Evolutionary conservation across 1,284 basidiomycete genomes (phyloP).

Genomic region (Marasmius sp.): DNA sequence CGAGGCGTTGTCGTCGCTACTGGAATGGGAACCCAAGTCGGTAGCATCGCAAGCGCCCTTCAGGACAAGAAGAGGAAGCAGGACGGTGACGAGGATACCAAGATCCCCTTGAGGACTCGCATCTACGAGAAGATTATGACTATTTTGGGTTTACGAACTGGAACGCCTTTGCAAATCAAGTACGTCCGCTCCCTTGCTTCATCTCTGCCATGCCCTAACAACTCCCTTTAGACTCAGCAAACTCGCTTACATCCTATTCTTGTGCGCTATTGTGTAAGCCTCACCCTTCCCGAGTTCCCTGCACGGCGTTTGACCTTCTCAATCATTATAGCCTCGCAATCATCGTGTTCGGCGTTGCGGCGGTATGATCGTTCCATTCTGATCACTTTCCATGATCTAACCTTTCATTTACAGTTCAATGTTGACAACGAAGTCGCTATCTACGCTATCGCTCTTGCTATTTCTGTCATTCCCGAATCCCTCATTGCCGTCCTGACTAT

Average conservation of each 20-base stretch:
- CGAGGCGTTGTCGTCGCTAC: constrained; percentile 58
- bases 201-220: not conserved
- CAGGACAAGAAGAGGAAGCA: constrained; percentile 16
- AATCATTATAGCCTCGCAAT: constrained; percentile 31
- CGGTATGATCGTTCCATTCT: not conserved
- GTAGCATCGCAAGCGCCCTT: constrained; percentile 49
- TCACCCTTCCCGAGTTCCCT: not conserved
- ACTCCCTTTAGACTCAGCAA: constrained; percentile 32
- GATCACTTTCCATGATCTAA: not conserved
- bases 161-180: constrained; percentile 65
- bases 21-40: constrained; percentile 67
- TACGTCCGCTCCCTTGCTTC: not conserved
- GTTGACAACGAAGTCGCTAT: constrained; percentile 44
- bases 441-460: constrained; percentile 43
- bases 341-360: constrained; percentile 56
- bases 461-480: constrained; percentile 42
- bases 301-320: not conserved
- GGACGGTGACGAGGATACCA: constrained; percentile 6
- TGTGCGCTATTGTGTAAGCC: constrained; percentile 2
- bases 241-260: constrained; percentile 27
- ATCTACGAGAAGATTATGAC: constrained; percentile 19
- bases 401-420: constrained; percentile 28
- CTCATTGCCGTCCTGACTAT: constrained; percentile 43
- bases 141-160: constrained; percentile 30
- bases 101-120: constrained; percentile 20